Evolutionary conservation across 768 basidiomycete genomes (phyloP).

Genomic region (Dentipellis sp.): DNA sequence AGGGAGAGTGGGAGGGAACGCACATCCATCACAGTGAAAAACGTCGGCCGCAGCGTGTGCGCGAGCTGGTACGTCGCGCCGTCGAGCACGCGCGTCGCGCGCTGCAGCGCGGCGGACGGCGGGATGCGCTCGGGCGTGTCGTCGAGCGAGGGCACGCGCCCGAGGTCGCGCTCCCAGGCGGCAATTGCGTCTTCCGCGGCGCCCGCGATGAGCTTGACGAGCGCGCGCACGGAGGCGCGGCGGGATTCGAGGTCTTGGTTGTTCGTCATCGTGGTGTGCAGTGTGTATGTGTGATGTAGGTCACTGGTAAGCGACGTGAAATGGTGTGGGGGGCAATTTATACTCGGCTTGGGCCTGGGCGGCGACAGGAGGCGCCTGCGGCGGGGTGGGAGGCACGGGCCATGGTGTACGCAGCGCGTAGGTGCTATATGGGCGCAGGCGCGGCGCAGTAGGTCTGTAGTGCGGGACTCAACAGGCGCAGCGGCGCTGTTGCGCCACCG

Average conservation of each 20-base stretch:
- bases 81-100: background rate
- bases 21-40: background rate
- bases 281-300: no score
- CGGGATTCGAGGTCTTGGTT: background rate
- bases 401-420: no score
- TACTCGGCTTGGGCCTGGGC: no score
- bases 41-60: background rate
- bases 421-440: no score
- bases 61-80: background rate
- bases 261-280: background rate
- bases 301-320: no score
- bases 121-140: constrained; percentile 19
- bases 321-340: no score
- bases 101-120: background rate
- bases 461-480: no score
- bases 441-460: no score
- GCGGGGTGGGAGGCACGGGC: no score
- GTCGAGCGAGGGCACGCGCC: constrained; percentile 25
- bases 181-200: constrained; percentile 24
- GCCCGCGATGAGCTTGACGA: constrained; percentile 22
- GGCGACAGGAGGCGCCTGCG: no score
- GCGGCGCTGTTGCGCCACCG: no score
- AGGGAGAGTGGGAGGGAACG: background rate
- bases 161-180: constrained; percentile 22
- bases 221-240: background rate